A percentile compares a stretch with the other conserved stretches of the same genome.
Conservation (phyloP, 495 filamentous ascomycete species). For the Trichocladium antarcticum region DNA sequence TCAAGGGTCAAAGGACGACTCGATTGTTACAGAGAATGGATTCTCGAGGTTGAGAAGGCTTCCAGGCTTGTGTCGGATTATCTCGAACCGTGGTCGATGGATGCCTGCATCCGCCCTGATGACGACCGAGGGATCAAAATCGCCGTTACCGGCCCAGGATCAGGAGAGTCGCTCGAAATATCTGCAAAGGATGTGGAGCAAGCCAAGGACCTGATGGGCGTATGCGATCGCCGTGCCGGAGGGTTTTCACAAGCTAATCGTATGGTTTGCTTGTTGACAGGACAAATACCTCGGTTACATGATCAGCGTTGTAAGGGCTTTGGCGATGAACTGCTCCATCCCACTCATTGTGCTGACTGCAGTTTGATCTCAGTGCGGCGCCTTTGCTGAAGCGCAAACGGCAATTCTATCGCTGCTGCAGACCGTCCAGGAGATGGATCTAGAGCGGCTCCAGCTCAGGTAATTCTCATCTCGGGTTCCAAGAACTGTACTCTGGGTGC, state of each 20-base stretch:
- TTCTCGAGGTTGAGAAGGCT: not conserved
- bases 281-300: slow-evolving; percentile 16
- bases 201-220: slow-evolving; percentile 1
- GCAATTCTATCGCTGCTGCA: slow-evolving; percentile 2
- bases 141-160: not conserved
- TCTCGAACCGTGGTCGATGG: not conserved
- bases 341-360: not conserved
- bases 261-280: not conserved
- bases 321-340: not conserved
- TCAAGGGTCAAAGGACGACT: not conserved
- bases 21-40: slow-evolving; percentile 1
- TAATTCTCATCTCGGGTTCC: not conserved
- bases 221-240: not conserved
- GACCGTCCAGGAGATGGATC: not conserved
- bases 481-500: not conserved
- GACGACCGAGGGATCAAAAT: not conserved
- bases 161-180: not conserved
- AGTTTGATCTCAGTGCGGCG: not conserved
- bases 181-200: slow-evolving; percentile 4
- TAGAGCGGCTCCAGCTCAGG: slow-evolving; percentile 5
- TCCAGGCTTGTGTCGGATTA: not conserved
- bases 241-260: not conserved
- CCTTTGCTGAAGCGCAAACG: slow-evolving; percentile 6
- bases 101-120: not conserved
- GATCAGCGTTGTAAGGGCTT: slow-evolving; percentile 7